A percentile compares a stretch with the other conserved stretches of the same genome.
Evolutionary conservation across 495 filamentous ascomycete species (phyloP).

Genomic region (Lineolata rhizophorae): DNA sequence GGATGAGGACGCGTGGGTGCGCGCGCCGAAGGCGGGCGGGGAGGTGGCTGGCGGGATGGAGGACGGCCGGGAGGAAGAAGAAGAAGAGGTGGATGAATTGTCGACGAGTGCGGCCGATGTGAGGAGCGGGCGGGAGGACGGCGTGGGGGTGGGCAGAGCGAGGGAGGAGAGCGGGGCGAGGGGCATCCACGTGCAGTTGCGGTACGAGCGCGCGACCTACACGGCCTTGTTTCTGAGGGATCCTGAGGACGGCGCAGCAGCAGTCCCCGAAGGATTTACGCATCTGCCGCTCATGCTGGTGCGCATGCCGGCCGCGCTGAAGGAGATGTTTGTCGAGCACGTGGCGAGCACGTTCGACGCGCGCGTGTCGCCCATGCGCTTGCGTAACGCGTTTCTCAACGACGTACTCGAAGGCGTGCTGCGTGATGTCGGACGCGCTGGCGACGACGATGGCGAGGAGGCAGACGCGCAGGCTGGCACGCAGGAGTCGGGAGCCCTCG

Average conservation of each 20-base stretch:
- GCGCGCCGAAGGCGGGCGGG: too few species aligned
- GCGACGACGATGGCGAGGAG: too few species aligned
- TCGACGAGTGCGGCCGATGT: background rate
- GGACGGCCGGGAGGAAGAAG: background rate
- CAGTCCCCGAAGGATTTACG: background rate
- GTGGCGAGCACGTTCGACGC: constrained; percentile 15
- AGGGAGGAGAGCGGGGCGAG: constrained; percentile 9
- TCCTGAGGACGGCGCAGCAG: constrained; percentile 1
- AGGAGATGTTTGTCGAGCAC: constrained; percentile 16
- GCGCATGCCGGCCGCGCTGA: constrained; percentile 15
- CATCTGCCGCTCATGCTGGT: constrained; percentile 9
- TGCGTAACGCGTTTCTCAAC: constrained; percentile 11
- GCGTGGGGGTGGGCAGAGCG: too few species aligned
- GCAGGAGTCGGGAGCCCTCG: too few species aligned
- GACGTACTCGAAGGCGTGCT: constrained; percentile 11
- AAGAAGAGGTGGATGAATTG: constrained; percentile 4
- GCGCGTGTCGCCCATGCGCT: constrained; percentile 9
- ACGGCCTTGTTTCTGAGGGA: constrained; percentile 14
- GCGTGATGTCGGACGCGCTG: too few species aligned
- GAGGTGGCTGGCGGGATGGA: too few species aligned
- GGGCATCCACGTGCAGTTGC: constrained; percentile 12
- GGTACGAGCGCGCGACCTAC: constrained; percentile 12
- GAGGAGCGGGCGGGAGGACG: too few species aligned
- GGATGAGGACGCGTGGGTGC: constrained; percentile 11
- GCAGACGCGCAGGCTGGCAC: too few species aligned